phyloP scores from a whole-genome alignment of 225 moss, liverwort and hornwort species.

The Physcomitrium patens region DNA sequence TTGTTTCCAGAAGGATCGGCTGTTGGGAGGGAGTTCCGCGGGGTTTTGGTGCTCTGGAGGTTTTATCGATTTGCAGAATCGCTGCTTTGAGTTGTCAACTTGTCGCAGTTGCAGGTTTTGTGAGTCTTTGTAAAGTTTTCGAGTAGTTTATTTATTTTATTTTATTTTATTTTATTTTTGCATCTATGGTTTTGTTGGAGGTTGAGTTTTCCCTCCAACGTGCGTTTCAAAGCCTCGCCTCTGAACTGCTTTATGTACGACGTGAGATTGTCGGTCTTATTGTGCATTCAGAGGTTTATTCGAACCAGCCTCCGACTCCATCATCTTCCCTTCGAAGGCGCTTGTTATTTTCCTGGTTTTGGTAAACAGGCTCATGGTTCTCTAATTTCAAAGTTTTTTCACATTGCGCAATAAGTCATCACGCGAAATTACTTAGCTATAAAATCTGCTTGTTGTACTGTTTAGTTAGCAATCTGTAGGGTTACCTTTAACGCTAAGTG shows the following conservation, averaged over 20 bases:
- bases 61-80: too few relatives aligned
- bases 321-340: background rate
- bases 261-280: background rate
- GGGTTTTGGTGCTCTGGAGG: background rate
- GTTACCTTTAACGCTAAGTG: too few relatives aligned
- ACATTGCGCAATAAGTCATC: background rate
- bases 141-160: too few relatives aligned
- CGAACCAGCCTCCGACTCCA: background rate
- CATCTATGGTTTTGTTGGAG: background rate
- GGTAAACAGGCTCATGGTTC: background rate
- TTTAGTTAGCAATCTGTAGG: background rate
- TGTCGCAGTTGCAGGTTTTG: too few relatives aligned
- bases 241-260: too few relatives aligned
- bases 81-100: too few relatives aligned
- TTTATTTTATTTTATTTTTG: background rate
- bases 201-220: background rate
- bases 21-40: background rate
- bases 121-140: background rate
- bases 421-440: background rate
- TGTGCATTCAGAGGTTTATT: background rate
- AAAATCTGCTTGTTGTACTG: background rate
- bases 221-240: too few relatives aligned
- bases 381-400: background rate
- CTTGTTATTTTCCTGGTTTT: background rate
- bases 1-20: background rate